Conservation (phyloP, 352 stramenopile species). For the Nothophytophthora sp. region DNA sequence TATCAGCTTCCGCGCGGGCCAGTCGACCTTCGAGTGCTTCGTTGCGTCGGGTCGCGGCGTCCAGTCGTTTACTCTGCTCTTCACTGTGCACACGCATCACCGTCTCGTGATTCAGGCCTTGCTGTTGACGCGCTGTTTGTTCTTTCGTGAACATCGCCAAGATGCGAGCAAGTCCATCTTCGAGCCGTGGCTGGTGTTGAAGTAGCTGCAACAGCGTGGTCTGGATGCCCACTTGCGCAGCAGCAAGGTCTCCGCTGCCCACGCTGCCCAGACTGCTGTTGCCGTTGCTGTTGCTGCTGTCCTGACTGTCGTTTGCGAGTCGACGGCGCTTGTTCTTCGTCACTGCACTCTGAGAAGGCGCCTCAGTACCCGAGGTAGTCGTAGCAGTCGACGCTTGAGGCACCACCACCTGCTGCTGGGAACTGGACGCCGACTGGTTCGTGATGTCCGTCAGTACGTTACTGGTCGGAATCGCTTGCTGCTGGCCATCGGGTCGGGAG, state of each 20-base stretch:
- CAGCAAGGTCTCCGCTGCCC: conserved; percentile 22
- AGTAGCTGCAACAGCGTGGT: conserved; percentile 36
- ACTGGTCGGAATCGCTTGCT: conserved; percentile 8
- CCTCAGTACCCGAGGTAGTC: conserved; percentile 1
- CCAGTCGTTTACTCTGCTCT: conserved; percentile 30
- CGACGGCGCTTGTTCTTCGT: conserved; percentile 40
- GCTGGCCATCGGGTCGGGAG: conserved; percentile 1
- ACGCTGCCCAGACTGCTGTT: conserved; percentile 29
- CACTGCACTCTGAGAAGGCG: conserved; percentile 1
- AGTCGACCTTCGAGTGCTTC: conserved; percentile 35
- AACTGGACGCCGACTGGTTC: conserved; percentile 36
- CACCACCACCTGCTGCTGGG: conserved; percentile 7
- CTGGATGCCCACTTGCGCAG: conserved; percentile 31
- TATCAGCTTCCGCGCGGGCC: conserved; percentile 29
- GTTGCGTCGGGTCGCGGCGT: conserved; percentile 27
- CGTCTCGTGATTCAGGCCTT: conserved; percentile 22
- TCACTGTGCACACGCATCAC: conserved; percentile 27
- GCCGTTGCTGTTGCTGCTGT: conserved; percentile 31
- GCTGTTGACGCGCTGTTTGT: conserved; percentile 24
- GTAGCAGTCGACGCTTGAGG: conserved; percentile 2
- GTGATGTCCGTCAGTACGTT: conserved; percentile 62
- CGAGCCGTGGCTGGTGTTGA: conserved; percentile 32
- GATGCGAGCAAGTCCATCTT: conserved; percentile 34
- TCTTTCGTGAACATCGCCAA: conserved; percentile 31
- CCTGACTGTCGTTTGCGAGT: conserved; percentile 28